Conservation (phyloP, 1,284 basidiomycete species). For the Irpex lacteus region DNA sequence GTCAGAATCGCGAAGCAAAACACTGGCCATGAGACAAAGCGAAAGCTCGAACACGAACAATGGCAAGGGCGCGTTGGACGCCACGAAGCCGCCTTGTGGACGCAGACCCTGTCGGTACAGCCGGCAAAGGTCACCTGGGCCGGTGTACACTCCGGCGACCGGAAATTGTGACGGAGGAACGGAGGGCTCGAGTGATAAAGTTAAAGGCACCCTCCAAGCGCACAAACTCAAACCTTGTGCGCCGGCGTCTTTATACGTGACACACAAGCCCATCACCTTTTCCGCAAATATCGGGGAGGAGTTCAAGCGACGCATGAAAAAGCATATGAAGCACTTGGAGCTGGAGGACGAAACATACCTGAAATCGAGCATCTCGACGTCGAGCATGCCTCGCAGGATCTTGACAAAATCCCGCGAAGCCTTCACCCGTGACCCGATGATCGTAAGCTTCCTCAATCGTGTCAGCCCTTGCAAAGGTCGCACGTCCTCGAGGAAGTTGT, state of each 20-base stretch:
- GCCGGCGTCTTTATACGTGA: neutral
- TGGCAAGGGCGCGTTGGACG: neutral
- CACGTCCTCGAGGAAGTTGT: conserved; percentile 85
- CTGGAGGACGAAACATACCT: conserved; percentile 53
- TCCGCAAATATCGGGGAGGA: neutral
- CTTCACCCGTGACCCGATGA: conserved; percentile 82
- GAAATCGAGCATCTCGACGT: conserved; percentile 87
- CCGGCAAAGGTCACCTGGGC: neutral
- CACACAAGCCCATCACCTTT: neutral
- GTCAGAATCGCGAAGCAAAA: conserved; percentile 10
- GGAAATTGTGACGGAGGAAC: neutral
- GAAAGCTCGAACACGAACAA: neutral
- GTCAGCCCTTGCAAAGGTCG: conserved; percentile 68
- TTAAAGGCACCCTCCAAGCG: neutral
- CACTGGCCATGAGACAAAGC: neutral
- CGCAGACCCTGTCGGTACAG: neutral
- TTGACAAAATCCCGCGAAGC: conserved; percentile 68
- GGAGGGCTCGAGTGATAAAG: neutral
- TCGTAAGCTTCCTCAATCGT: conserved; percentile 77
- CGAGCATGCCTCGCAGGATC: conserved; percentile 67
- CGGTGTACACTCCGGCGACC: conserved; percentile 1
- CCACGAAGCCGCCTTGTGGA: neutral
- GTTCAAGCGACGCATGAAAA: neutral
- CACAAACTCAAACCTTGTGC: neutral
- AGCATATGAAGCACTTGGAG: neutral